Evolutionary conservation across 2,329 filamentous ascomycete genomes (phyloP).

Genomic region (Coleophoma cylindrospora): DNA sequence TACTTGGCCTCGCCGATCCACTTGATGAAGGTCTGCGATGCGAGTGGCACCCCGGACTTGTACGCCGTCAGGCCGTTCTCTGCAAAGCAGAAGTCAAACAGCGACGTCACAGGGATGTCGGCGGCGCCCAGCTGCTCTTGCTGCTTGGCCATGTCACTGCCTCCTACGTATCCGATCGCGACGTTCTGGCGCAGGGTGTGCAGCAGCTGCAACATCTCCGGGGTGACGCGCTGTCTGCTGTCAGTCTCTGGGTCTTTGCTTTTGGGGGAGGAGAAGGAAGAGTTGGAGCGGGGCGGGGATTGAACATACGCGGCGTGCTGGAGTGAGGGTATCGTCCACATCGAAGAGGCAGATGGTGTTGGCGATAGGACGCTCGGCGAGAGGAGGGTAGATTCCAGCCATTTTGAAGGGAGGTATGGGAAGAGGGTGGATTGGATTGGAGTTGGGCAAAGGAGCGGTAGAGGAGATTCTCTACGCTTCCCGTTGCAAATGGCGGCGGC

Average conservation of each 20-base stretch:
- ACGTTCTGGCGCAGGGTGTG: slow-evolving; percentile 77
- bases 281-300: slow-evolving; percentile 1
- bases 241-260: neutral
- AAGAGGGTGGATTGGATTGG: neutral
- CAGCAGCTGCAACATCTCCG: slow-evolving; percentile 81
- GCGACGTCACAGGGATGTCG: slow-evolving; percentile 63
- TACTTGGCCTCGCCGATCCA: slow-evolving; percentile 84
- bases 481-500: too few relatives aligned
- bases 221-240: slow-evolving; percentile 52
- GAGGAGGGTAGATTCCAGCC: slow-evolving; percentile 47
- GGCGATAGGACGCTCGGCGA: slow-evolving; percentile 80
- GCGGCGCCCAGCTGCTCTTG: slow-evolving; percentile 86
- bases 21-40: slow-evolving; percentile 80
- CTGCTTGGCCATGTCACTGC: slow-evolving; percentile 88
- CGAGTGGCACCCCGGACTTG: slow-evolving; percentile 72
- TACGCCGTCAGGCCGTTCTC: slow-evolving; percentile 95
- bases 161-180: slow-evolving; percentile 88
- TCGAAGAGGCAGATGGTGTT: slow-evolving; percentile 96
- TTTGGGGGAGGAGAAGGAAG: neutral
- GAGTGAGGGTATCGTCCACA: slow-evolving; percentile 89
- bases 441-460: neutral
- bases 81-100: slow-evolving; percentile 97
- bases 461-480: neutral
- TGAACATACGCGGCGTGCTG: slow-evolving; percentile 65
- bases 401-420: neutral